Conservation (phyloP, 805 yeast genomes). For the Barnettozyma sucrosica region DNA sequence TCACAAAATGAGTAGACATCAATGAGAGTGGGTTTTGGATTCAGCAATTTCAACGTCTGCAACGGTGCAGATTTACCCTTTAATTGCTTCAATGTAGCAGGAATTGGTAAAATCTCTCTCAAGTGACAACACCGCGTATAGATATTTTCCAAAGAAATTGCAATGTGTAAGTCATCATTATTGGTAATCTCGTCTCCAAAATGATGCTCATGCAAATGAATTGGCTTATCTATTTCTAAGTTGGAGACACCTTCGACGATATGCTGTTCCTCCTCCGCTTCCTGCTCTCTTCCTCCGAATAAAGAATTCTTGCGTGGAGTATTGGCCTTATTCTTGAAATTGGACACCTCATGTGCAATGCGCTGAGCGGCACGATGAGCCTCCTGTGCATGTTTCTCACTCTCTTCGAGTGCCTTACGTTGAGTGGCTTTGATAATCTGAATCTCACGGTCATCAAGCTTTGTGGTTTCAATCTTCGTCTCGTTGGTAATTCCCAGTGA, state of each 20-base stretch:
- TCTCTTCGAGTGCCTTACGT: conserved; percentile 46
- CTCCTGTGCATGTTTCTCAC: conserved; percentile 68
- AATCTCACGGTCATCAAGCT: conserved; percentile 36
- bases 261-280: conserved; percentile 22
- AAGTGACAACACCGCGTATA: conserved; percentile 92
- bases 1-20: conserved; percentile 87
- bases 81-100: conserved; percentile 79
- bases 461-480: conserved; percentile 23
- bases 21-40: conserved; percentile 85
- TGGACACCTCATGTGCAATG: conserved; percentile 59
- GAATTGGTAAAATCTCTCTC: conserved; percentile 86
- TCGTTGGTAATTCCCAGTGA: conserved; percentile 62
- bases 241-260: conserved; percentile 19
- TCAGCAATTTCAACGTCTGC: conserved; percentile 62
- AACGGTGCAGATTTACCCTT: conserved; percentile 73
- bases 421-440: conserved; percentile 56
- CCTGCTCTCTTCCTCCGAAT: conserved; percentile 15
- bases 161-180: conserved; percentile 20
- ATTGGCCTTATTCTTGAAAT: conserved; percentile 29
- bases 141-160: conserved; percentile 49
- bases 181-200: conserved; percentile 33
- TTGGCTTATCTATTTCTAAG: conserved; percentile 65
- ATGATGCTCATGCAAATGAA: conserved; percentile 54
- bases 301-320: conserved; percentile 2
- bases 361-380: conserved; percentile 69